Evolutionary conservation across 1,284 basidiomycete species (phyloP), one percentile per base, ranked within the genome.

Genomic region (Apiotrichum sp.): DNA sequence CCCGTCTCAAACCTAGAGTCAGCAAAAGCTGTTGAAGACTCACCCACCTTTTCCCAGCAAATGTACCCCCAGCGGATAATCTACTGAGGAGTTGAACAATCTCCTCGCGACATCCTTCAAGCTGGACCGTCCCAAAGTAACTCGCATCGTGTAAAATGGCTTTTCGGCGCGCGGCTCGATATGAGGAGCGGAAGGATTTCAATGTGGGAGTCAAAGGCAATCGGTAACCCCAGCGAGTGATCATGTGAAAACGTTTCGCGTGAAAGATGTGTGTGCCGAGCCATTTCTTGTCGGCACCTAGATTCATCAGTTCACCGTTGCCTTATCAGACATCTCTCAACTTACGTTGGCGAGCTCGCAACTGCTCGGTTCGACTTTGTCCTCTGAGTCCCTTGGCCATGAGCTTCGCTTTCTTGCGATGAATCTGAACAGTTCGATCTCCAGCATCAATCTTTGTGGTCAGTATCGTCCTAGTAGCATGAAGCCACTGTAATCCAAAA

Each of bases 241-340:
- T 81, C 93, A 96, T 95, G 62, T 87, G 84, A 84, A 93, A 93
- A 1, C 92, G 83, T 73, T 95, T 96, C 1, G 92, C 87, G 67
- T 96, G 93, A 88, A 90, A 96, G 31, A 95, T 74, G 71, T 96
- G 93, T 4, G 91, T 93, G 68, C 92, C 89, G 0, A 97, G 82
- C 93, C 93, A 96, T 8, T 80, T 78, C 72, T 95, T 95, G 62
- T 88, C 80, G 32, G 78, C 89, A 91, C 57, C 7, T 39, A 33
- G 11, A 2, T 45, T 34, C 16, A 13, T 32, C 9, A 29, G 11
- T 38, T 2, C 10, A 35, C 89, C 46, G 14, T 36, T 36, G 35
- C 11, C 8, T 13, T 5, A 41, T 41, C 5, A 14, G 8, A 41
- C 14, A 9, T 41, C 5, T 7, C 14, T 11, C 14, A 22, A 64